These are phyloP conservation scores for Lagenidium giganteum DNA, from an alignment of 352 stramenopile species.

Conservation along the genomic window DNA sequence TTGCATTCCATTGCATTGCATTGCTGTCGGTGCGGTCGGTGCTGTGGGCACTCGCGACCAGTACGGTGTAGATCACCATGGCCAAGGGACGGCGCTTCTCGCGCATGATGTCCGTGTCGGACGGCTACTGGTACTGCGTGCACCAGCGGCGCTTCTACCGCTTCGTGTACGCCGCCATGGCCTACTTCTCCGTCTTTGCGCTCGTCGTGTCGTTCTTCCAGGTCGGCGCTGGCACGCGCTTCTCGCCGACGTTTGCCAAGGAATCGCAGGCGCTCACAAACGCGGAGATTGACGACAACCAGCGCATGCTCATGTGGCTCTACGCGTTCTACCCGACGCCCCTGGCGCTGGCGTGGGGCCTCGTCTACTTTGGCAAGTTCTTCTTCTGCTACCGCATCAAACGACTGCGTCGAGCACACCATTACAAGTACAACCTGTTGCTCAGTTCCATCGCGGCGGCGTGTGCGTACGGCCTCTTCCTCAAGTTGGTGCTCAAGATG, in stretches of 20 bases:
- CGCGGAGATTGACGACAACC: constrained; percentile 64
- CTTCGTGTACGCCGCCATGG: constrained; percentile 64
- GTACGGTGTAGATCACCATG: constrained; percentile 29
- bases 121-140: constrained; percentile 75
- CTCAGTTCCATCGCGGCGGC: constrained; percentile 48
- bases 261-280: constrained; percentile 42
- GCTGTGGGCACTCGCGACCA: too few species aligned
- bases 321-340: constrained; percentile 73
- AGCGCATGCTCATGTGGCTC: constrained; percentile 64
- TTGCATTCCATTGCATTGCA: too few species aligned
- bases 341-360: constrained; percentile 57
- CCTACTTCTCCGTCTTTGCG: constrained; percentile 75
- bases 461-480: constrained; percentile 43
- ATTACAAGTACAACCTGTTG: constrained; percentile 84
- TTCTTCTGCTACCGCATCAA: constrained; percentile 76
- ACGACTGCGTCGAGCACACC: constrained; percentile 61
- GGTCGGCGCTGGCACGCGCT: constrained; percentile 47
- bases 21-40: too few species aligned
- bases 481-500: constrained; percentile 58
- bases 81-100: constrained; percentile 52
- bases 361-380: constrained; percentile 82
- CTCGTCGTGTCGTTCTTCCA: constrained; percentile 73
- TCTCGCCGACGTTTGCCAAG: constrained; percentile 38
- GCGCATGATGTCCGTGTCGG: constrained; percentile 68
- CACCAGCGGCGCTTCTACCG: constrained; percentile 72